Conservation (phyloP, 2,329 filamentous ascomycete genomes). For the Botrytis paeoniae region DNA sequence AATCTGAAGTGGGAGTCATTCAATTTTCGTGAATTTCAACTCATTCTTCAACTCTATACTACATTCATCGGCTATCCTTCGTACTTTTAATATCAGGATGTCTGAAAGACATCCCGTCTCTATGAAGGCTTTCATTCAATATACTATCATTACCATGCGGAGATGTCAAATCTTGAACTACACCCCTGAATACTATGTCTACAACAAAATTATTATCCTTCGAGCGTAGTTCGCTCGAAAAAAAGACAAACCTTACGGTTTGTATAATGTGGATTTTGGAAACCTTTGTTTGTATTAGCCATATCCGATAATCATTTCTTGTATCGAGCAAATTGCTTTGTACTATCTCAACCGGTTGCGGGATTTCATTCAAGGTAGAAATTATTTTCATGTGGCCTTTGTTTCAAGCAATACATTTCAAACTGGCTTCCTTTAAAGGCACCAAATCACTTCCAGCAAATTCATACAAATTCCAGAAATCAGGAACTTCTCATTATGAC, state of each 20-base stretch:
- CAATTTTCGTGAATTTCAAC: not conserved
- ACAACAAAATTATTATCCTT: not conserved
- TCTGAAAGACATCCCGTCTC: too few species aligned
- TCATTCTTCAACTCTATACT: not conserved
- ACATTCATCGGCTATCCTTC: not conserved
- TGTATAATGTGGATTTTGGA: not conserved
- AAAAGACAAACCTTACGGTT: not conserved
- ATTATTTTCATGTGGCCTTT: not conserved
- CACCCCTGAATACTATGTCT: not conserved
- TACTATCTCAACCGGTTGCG: not conserved
- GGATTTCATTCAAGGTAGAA: not conserved
- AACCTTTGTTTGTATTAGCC: not conserved
- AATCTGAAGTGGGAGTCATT: too few species aligned
- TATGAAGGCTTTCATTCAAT: not conserved
- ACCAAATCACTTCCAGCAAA: not conserved
- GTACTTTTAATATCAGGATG: not conserved
- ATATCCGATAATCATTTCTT: not conserved
- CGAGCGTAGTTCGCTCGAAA: not conserved
- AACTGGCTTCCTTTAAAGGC: not conserved
- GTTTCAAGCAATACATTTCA: not conserved
- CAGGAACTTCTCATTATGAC: not conserved
- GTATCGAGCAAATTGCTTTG: not conserved
- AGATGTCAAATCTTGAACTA: not conserved
- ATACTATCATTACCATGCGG: not conserved
- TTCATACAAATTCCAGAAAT: not conserved